Evolutionary conservation across 768 basidiomycete genomes (phyloP).

Genomic region (Mycena pura): DNA sequence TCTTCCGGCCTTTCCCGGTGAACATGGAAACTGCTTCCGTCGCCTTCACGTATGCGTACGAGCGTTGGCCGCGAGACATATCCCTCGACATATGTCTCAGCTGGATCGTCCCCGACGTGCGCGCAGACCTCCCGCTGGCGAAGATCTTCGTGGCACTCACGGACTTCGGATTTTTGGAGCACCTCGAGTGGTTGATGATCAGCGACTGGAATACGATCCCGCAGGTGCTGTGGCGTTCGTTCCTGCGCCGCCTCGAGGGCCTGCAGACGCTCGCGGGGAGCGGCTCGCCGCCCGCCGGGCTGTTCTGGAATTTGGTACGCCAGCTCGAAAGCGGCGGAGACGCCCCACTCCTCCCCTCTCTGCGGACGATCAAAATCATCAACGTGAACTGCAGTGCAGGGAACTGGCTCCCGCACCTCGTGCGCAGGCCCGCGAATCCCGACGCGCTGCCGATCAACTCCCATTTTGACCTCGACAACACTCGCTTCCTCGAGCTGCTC

Average conservation of each 20-base stretch:
- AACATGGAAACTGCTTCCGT: not conserved
- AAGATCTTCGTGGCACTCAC: slow-evolving; percentile 3
- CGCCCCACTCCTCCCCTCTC: not conserved
- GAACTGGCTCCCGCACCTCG: slow-evolving; percentile 10
- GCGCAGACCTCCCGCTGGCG: slow-evolving; percentile 1
- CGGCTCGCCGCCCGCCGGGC: not conserved
- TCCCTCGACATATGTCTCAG: slow-evolving; percentile 1
- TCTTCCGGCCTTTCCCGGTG: not conserved
- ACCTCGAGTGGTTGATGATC: slow-evolving; percentile 1
- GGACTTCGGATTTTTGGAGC: not conserved
- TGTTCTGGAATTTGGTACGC: slow-evolving; percentile 8
- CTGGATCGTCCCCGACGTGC: not conserved
- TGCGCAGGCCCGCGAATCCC: too few species aligned
- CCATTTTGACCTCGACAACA: slow-evolving; percentile 11
- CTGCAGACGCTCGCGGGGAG: slow-evolving; percentile 3
- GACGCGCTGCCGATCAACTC: not conserved
- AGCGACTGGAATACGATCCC: slow-evolving; percentile 8
- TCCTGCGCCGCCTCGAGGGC: not conserved
- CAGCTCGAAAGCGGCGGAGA: not conserved
- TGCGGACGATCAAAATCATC: not conserved
- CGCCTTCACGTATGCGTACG: slow-evolving; percentile 1
- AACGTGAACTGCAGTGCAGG: slow-evolving; percentile 1
- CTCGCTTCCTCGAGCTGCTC: slow-evolving; percentile 14
- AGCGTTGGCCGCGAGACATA: not conserved
- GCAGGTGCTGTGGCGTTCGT: not conserved